Evolutionary conservation across 2,329 filamentous ascomycete genomes (phyloP).

Genomic region (Beauveria sp.): DNA sequence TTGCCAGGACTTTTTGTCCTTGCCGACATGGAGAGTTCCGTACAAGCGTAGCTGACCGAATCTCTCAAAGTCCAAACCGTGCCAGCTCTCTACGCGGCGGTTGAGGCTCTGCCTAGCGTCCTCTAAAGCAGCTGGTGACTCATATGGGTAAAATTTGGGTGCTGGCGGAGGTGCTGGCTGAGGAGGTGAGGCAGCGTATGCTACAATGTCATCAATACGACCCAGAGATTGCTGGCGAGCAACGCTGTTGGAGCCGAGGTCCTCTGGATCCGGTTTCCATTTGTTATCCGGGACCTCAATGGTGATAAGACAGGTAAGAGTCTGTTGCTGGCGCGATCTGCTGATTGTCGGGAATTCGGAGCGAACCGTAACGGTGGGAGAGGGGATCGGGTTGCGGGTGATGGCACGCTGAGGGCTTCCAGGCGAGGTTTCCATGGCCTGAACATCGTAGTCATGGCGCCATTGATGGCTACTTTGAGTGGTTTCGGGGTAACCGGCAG

Average conservation of each 20-base stretch:
- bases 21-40: conserved; percentile 85
- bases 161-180: conserved; percentile 36
- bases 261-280: conserved; percentile 80
- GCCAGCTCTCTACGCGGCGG: conserved; percentile 94
- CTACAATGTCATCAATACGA: conserved; percentile 45
- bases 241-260: conserved; percentile 51
- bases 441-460: conserved; percentile 89
- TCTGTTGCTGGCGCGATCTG: conserved; percentile 87
- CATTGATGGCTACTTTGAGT: conserved; percentile 61
- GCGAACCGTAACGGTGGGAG: conserved; percentile 85
- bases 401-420: conserved; percentile 59
- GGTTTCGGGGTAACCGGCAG: conserved; percentile 71
- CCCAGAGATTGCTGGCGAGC: conserved; percentile 31
- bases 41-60: conserved; percentile 90
- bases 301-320: conserved; percentile 85
- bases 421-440: conserved; percentile 86
- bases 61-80: conserved; percentile 83
- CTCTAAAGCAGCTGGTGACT: conserved; percentile 68
- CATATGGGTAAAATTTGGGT: conserved; percentile 60
- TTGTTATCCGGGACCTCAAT: conserved; percentile 90
- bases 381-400: conserved; percentile 78
- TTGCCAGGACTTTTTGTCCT: conserved; percentile 95
- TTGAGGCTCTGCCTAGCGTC: conserved; percentile 81
- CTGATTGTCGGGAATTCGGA: conserved; percentile 95
- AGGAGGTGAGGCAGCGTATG: conserved; percentile 52